Percentiles rank a stretch among this genome's conserved stretches.
phyloP scores from a whole-genome alignment of 2,329 filamentous ascomycete species.

The Thermomyces lanuginosus region DNA sequence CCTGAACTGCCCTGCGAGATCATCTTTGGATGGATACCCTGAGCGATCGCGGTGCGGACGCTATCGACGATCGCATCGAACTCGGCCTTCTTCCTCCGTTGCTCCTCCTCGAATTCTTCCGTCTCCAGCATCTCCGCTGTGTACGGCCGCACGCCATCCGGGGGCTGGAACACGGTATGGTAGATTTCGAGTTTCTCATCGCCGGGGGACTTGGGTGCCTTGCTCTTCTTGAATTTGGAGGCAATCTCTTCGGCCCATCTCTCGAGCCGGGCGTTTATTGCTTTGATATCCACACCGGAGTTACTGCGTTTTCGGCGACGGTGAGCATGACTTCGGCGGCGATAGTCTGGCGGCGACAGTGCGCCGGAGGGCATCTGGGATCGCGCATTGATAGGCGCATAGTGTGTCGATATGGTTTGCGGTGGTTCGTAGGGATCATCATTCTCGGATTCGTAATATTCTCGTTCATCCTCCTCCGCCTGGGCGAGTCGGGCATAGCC shows the following conservation, averaged over 20 bases:
- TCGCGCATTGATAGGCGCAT: slow-evolving; percentile 39
- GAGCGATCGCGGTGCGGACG: slow-evolving; percentile 74
- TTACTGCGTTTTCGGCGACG: slow-evolving; percentile 50
- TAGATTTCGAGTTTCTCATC: slow-evolving; percentile 89
- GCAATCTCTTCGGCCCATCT: slow-evolving; percentile 97
- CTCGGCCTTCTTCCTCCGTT: slow-evolving; percentile 55
- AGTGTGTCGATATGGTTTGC: slow-evolving; percentile 43
- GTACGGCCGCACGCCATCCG: slow-evolving; percentile 68
- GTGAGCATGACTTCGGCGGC: slow-evolving; percentile 31
- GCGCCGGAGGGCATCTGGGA: slow-evolving; percentile 33
- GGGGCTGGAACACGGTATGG: slow-evolving; percentile 89
- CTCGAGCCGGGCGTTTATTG: slow-evolving; percentile 89
- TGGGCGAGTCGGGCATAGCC: slow-evolving; percentile 76
- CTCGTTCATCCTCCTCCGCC: slow-evolving; percentile 47
- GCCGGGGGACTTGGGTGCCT: slow-evolving; percentile 55
- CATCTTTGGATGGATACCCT: slow-evolving; percentile 84
- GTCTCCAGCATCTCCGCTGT: slow-evolving; percentile 56
- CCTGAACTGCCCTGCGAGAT: slow-evolving; percentile 95
- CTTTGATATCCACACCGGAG: slow-evolving; percentile 90
- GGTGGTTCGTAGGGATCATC: slow-evolving; percentile 41
- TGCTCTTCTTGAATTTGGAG: slow-evolving; percentile 80
- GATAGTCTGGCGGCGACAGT: slow-evolving; percentile 23
- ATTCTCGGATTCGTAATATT: slow-evolving; percentile 46
- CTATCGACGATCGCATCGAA: slow-evolving; percentile 84
- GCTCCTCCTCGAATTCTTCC: slow-evolving; percentile 38